Evolutionary conservation across 192 early-diverging fungal species (phyloP), one percentile per base, ranked within the genome.

Genomic region (Backusella circina): DNA sequence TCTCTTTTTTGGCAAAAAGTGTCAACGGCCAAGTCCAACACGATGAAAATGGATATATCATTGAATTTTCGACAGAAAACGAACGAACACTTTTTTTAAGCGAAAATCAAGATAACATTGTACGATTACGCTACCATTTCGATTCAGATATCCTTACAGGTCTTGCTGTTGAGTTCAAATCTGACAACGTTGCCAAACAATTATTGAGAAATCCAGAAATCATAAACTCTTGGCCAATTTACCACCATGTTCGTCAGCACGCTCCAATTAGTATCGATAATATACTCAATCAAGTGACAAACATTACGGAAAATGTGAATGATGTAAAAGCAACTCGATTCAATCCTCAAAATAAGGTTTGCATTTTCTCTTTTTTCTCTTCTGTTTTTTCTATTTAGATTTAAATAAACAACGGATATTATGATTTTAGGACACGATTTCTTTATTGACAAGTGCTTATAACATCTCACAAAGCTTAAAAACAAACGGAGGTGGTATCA

Each of bases 401-500:
- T 35, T 67, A 67, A 67, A 67, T 67, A n/a, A 67, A 67, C 32
- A 67, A 16, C 72, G 21, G 39, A 61, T 18, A 16, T 65, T 21
- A 3, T 61, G 26, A 61, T 61, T 51, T 23, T 74, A 79, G 78
- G 73, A 72, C 35, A 77, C 73, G 35, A 33, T 77, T 32, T 83
- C 87, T 47, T 80, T 83, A 9, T 73, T 82, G 77, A 91, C 89
- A 4, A 86, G 84, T 10, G 86, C 85, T 0, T 77, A 83, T 41
- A 74, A 70, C 65, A 83, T 83, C 9, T 86, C 86, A n/a, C 72
- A 78, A 23, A 71, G 79, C 9, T 79, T 90, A 44, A 83, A 82
- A 5, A 73, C 86, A 44, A 82, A 78, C 39, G 92, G 92, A 2
- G 84, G 80, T 73, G 90, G 89, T 18, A 75, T 93, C 61, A 88